Conservation (phyloP, 352 stramenopile genomes). For the Globisporangium irregulare region DNA sequence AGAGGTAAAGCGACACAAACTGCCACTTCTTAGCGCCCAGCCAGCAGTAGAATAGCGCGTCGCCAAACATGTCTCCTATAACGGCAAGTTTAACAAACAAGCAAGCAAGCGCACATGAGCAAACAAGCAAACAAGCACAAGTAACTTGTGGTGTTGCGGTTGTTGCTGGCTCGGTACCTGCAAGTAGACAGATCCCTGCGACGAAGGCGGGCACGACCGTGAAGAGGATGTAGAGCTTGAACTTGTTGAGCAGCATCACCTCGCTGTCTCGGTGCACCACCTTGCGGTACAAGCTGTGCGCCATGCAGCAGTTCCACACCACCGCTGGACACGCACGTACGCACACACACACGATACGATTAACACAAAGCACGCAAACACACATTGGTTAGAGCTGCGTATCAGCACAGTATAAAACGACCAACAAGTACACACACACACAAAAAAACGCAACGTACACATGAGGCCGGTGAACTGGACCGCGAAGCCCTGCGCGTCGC, state of each 20-base stretch:
- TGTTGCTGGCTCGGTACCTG: constrained; percentile 15
- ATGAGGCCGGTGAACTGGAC: constrained; percentile 54
- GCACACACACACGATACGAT: background rate
- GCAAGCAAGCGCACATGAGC: background rate
- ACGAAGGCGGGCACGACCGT: constrained; percentile 41
- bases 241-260: constrained; percentile 47
- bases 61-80: constrained; percentile 23
- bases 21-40: constrained; percentile 43
- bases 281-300: constrained; percentile 69
- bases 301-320: constrained; percentile 69
- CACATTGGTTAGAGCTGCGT: background rate
- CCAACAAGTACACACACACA: background rate
- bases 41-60: constrained; percentile 82
- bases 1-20: constrained; percentile 62
- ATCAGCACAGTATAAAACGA: background rate
- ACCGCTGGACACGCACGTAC: constrained; percentile 26
- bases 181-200: constrained; percentile 36
- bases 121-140: background rate
- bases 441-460: constrained; percentile 25
- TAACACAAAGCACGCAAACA: background rate
- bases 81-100: background rate
- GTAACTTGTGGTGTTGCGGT: constrained; percentile 2
- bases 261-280: constrained; percentile 70
- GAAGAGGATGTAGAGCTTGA: constrained; percentile 56
- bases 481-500: constrained; percentile 52